Evolutionary conservation across 1,139 yeast genomes (phyloP).

Genomic region (Kodamaea ohmeri): DNA sequence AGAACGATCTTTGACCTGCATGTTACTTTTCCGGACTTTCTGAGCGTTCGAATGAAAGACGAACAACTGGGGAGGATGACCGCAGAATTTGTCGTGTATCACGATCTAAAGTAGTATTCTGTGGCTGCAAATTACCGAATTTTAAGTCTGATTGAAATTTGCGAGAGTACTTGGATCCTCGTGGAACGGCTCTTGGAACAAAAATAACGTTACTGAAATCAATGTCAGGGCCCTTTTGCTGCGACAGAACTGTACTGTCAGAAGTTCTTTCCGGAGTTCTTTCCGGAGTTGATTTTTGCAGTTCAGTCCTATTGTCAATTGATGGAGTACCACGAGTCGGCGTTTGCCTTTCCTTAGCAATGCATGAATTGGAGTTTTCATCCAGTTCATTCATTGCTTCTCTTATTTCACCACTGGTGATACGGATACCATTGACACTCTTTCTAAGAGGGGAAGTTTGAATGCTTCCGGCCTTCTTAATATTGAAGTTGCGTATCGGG

Average conservation of each 20-base stretch:
- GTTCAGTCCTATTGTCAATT: too few species aligned
- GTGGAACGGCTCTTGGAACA: slow-evolving; percentile 8
- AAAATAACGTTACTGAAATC: slow-evolving; percentile 10
- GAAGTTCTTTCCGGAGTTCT: too few species aligned
- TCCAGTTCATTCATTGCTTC: too few species aligned
- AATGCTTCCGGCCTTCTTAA: slow-evolving; percentile 7
- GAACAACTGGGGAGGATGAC: slow-evolving; percentile 1
- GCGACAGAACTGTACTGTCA: background rate
- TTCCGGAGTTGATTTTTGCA: too few species aligned
- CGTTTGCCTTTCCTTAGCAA: background rate
- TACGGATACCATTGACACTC: background rate
- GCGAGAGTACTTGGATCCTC: slow-evolving; percentile 6
- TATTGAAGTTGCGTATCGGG: slow-evolving; percentile 12
- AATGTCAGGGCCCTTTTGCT: background rate
- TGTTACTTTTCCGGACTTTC: slow-evolving; percentile 1
- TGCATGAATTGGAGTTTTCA: too few species aligned
- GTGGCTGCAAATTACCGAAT: slow-evolving; percentile 6
- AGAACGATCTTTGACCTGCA: too few species aligned
- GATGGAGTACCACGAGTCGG: background rate
- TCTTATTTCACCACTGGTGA: background rate
- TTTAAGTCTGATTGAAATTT: slow-evolving; percentile 8
- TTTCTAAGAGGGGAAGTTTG: slow-evolving; percentile 7
- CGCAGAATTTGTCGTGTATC: slow-evolving; percentile 3
- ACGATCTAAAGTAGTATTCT: background rate
- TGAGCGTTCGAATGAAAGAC: slow-evolving; percentile 1